Evolutionary conservation across 1,284 basidiomycete genomes (phyloP), one percentile per base, ranked within the genome.

Genomic region (Tylopilus orsonianus): DNA sequence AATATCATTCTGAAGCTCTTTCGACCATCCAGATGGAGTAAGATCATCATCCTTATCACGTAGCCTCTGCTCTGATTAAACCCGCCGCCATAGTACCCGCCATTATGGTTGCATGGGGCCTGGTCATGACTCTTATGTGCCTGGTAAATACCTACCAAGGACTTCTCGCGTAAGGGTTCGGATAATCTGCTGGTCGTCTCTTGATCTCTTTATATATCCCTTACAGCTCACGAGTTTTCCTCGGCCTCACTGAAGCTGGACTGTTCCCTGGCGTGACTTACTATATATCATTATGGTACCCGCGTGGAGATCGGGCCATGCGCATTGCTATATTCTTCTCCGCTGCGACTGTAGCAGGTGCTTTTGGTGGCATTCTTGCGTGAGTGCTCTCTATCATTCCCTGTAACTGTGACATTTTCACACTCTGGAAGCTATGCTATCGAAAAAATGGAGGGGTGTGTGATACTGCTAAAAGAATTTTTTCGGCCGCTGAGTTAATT

Each of bases 311-410:
- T 53, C 70, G 75, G 16, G 76, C 74, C 14, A 62, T 59, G 44
- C 71, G 79, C 20, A 72, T 81, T 30, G 78, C 80, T 2, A 74
- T 82, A 37, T 81, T 82, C 66, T 80, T 81, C 62, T 80, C 79
- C 13, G 77, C 78, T 29, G 77, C 79, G 9, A 79, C 78, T 2
- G 50, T 79, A 32, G 75, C 79, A n/a, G 80, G 71, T 41, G 73
- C 72, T 9, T 74, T 74, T 44, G 71, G 68, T 14, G 70, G 70
- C 16, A 56, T 71, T 44, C 57, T 71, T 26, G 69, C 71, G 55
- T 58, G 49, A 42, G 62, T 46, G 3, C 33, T 41, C 14, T 46
- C 43, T 32, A 37, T 24, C 19, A 10, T 32, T 18, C 1, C 14
- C n/a, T n/a, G n/a, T 27, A 27, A 5, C 26, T 27, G 26, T 27